A percentile compares a stretch with the other conserved stretches of the same genome.
phyloP scores from a whole-genome alignment of 140 eudicot species.

The Stevia rebaudiana region DNA sequence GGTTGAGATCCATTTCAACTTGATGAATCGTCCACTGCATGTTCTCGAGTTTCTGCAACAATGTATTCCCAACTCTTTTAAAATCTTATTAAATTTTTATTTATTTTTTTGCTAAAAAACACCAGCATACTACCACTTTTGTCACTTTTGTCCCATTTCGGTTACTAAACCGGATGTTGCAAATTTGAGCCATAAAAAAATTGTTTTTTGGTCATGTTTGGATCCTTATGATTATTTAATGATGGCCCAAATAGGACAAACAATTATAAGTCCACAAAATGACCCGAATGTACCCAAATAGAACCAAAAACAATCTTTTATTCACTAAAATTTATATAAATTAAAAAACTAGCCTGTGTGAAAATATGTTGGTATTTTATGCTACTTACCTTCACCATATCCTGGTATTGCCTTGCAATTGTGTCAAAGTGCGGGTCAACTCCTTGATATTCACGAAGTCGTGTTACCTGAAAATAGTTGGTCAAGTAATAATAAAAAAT shows the following conservation, averaged over 20 bases:
- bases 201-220: background rate
- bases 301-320: background rate
- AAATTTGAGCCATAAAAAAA: background rate
- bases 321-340: background rate
- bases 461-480: slow-evolving; percentile 53
- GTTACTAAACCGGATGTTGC: background rate
- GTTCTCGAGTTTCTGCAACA: slow-evolving; percentile 74
- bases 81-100: background rate
- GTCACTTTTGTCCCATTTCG: background rate
- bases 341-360: background rate
- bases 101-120: background rate
- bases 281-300: background rate
- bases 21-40: slow-evolving; percentile 97
- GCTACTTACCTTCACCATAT: slow-evolving; percentile 62
- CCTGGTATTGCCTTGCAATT: slow-evolving; percentile 94
- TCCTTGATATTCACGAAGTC: slow-evolving; percentile 93
- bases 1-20: slow-evolving; percentile 91
- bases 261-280: background rate
- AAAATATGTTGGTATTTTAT: background rate
- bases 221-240: background rate
- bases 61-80: slow-evolving; percentile 11
- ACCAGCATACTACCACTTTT: background rate
- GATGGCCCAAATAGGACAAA: background rate
- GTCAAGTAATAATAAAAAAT: background rate
- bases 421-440: slow-evolving; percentile 93